A percentile compares a stretch with the other conserved stretches of the same genome.
Evolutionary conservation across 495 filamentous ascomycete species (phyloP).

Genomic region (Gamarada debralockiae): DNA sequence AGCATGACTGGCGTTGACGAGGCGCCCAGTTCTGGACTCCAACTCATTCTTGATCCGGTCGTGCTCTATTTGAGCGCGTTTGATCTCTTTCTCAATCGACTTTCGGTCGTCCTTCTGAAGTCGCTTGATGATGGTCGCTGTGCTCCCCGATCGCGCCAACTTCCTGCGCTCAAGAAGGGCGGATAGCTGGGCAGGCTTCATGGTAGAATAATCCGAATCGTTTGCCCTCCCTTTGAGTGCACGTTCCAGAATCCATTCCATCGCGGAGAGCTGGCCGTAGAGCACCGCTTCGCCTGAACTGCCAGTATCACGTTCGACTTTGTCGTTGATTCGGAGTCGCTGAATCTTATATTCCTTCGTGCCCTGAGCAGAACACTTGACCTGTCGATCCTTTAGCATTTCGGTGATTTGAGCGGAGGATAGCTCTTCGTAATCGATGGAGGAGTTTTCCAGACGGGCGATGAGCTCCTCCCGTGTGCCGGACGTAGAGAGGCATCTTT

Average conservation of each 20-base stretch:
- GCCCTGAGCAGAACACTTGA: neutral
- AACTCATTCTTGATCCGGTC: neutral
- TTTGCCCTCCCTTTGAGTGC: neutral
- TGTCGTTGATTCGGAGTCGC: slow-evolving; percentile 5
- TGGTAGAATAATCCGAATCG: neutral
- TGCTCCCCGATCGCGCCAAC: neutral
- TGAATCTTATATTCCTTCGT: slow-evolving; percentile 5
- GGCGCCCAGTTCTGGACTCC: slow-evolving; percentile 3
- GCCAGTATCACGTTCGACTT: slow-evolving; percentile 2
- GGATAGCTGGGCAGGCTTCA: neutral
- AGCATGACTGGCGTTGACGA: neutral
- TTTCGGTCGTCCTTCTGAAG: neutral
- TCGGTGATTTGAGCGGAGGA: neutral
- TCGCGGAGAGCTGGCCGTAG: neutral
- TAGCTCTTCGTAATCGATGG: neutral
- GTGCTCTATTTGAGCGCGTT: too few species aligned
- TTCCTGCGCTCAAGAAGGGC: neutral
- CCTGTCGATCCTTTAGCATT: neutral
- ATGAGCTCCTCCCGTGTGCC: slow-evolving; percentile 11
- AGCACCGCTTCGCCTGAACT: neutral
- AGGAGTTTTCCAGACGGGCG: slow-evolving; percentile 2
- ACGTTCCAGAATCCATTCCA: neutral
- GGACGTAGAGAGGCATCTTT: neutral
- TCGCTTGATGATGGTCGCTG: neutral
- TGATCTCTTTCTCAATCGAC: neutral